These are phyloP conservation scores for Ophiosphaerella korrae DNA, from an alignment of 2,329 filamentous ascomycete genomes.

Conservation along the genomic window DNA sequence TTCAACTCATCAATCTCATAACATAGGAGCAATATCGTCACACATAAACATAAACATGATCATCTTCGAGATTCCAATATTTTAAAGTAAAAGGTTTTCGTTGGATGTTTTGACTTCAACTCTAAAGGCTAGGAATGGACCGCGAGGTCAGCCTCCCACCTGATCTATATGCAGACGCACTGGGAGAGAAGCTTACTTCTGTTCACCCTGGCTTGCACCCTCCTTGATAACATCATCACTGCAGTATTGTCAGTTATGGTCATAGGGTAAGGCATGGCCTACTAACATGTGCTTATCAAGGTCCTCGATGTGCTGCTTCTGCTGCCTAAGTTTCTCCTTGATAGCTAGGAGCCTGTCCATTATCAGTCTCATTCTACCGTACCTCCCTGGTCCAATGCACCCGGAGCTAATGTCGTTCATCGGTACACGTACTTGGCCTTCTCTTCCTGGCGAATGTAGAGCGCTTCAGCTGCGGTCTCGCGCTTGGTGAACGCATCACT, in stretches of 20 bases:
- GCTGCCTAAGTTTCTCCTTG: slow-evolving; percentile 70
- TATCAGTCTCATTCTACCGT: slow-evolving; percentile 15
- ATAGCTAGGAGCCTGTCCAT: slow-evolving; percentile 67
- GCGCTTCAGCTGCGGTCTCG: slow-evolving; percentile 84
- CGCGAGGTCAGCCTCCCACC: slow-evolving; percentile 19
- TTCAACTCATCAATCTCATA: too few species aligned
- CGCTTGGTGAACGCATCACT: slow-evolving; percentile 94
- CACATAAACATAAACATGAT: too few species aligned
- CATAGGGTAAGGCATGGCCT: not conserved
- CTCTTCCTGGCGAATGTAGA: slow-evolving; percentile 85
- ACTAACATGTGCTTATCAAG: slow-evolving; percentile 85
- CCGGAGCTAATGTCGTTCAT: not conserved
- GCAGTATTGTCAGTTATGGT: slow-evolving; percentile 6
- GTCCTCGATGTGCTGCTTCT: slow-evolving; percentile 82
- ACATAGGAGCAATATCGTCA: too few species aligned
- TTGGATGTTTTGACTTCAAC: not conserved
- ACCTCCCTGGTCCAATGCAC: too few species aligned
- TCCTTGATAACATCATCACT: slow-evolving; percentile 79
- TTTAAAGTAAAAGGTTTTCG: not conserved
- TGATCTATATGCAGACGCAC: slow-evolving; percentile 17
- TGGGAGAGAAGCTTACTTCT: slow-evolving; percentile 33
- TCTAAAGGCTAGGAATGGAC: slow-evolving; percentile 19
- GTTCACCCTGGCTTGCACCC: slow-evolving; percentile 71
- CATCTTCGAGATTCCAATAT: not conserved
- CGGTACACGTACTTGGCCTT: slow-evolving; percentile 69